Conservation (phyloP, 371 early-diverging fungal genomes). For the Mortierella polycephala region DNA sequence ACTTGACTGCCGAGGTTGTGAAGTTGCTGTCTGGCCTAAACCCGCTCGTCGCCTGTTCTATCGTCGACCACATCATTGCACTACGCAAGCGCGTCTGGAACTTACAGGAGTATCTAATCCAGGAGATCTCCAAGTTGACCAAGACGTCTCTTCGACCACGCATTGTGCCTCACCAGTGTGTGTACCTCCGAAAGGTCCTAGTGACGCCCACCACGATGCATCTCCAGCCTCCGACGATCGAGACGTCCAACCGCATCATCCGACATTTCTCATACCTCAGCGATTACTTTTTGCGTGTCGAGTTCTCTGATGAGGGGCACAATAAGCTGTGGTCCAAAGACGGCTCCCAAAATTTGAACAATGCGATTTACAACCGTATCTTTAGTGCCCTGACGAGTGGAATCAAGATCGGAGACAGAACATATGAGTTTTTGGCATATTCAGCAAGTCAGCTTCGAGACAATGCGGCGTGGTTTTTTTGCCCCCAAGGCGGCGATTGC, state of each 20-base stretch:
- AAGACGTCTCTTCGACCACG: slow-evolving; percentile 18
- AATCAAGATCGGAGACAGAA: slow-evolving; percentile 65
- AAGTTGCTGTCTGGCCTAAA: slow-evolving; percentile 38
- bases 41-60: slow-evolving; percentile 45
- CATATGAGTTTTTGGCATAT: slow-evolving; percentile 79
- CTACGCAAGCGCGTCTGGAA: slow-evolving; percentile 57
- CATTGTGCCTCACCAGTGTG: slow-evolving; percentile 62
- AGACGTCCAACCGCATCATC: slow-evolving; percentile 75
- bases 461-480: slow-evolving; percentile 82
- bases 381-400: slow-evolving; percentile 65
- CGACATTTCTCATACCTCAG: slow-evolving; percentile 59
- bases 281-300: slow-evolving; percentile 76
- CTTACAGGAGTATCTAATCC: slow-evolving; percentile 23
- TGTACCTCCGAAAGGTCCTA: slow-evolving; percentile 66
- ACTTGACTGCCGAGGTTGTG: slow-evolving; percentile 56
- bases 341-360: slow-evolving; percentile 46
- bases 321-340: slow-evolving; percentile 55
- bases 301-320: slow-evolving; percentile 73
- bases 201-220: slow-evolving; percentile 73
- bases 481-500: slow-evolving; percentile 33
- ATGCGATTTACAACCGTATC: slow-evolving; percentile 63
- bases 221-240: slow-evolving; percentile 64
- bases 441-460: slow-evolving; percentile 76
- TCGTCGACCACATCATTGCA: slow-evolving; percentile 52
- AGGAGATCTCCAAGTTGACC: slow-evolving; percentile 13